Evolutionary conservation across 1,284 basidiomycete genomes (phyloP), one percentile per base, ranked within the genome.

Genomic region (Sphaerobolus stellatus): DNA sequence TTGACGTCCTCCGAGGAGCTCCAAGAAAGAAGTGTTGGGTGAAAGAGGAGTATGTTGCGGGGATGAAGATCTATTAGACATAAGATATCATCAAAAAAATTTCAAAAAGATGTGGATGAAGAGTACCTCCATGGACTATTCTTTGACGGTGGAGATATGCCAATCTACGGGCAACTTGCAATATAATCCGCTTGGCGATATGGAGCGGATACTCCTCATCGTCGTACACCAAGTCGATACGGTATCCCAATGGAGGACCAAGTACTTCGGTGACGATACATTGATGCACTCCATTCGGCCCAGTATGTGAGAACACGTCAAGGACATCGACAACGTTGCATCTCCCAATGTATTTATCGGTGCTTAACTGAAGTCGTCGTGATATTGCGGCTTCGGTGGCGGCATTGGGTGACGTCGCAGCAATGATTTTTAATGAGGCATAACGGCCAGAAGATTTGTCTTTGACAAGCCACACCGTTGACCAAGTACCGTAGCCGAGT

Each of bases 221-320:
- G 33, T 11, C 11, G 33, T 34, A 34, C 33, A 34, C 11, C 33
- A 11, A 11, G 11, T 34, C 33, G 18, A 34, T 34, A 34, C n/a
- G 11, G 11, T 11, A 34, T 11, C 11, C 11, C 33, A 18, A 11
- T 18, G 18, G 33, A 34, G 33, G 33, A 34, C 33, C 33, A 34
- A 34, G 33, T 34, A 34, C 33, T 59, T 79, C 77, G 52, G 75
- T 74, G 4, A 79, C 73, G 63, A 79, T 73, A 63, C 77, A 79
- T 20, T 77, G 70, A 61, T 80, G 78, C 6, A 63, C 68, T 9
- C 78, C 77, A 46, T 61, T 55, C 3, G 63, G 61, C 4, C 64
- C 63, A 7, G 61, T 24, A 14, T 59, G 45, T 9, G 66, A 65
- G 62, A 80, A 80, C 55, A 74, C 67, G 58, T 79, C 78, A 33